Evolutionary conservation across 2,329 filamentous ascomycete genomes (phyloP), one percentile per base, ranked within the genome.

Genomic region (Allantophomopsis cytisporea): DNA sequence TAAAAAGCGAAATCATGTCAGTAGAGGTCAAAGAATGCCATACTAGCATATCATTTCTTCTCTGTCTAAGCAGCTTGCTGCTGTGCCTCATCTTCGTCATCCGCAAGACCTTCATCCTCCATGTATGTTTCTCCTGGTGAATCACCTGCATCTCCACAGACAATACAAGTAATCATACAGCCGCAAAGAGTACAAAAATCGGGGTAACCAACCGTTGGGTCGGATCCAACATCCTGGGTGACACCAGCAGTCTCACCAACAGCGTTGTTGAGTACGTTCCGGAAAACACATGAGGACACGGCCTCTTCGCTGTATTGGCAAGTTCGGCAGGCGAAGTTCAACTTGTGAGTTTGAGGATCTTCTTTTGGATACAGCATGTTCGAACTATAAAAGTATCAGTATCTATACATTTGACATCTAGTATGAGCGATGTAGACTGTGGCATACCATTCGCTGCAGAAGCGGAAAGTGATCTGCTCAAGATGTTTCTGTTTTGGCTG

Each of bases 291-390:
- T 45, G 85, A 80, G 16, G 86, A 89, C 45, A 76, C 76, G 23
- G 89, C 88, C 47, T 82, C 76, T 58, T 94, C 87, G 53, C 81
- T 84, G 64, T 86, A 94, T 57, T 87, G 80, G 66, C 91, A 98
- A 41, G 88, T 95, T 52, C 89, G 84, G 69, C 91, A 98, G 47
- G 85, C 87, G 64, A 93, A 98, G 68, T 94, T 82, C 50, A 98
- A 79, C 54, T 79, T 80, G 65, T 84, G 84, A 45, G 77, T 78
- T 45, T 80, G 70, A 46, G 81, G 78, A 62, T 98, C 87, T 68
- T 98, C 93, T 64, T 93, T 91, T 38, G 91, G 91, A 57, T 96
- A 96, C 40, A 98, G 71, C 74, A 98, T 83, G 70, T 98, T 98
- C 53, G 88, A 94, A 67, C 80, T 83, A 50, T 35, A 17, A 32